phyloP scores from a whole-genome alignment of 495 filamentous ascomycete species.

The Aspergillus wentii region DNA sequence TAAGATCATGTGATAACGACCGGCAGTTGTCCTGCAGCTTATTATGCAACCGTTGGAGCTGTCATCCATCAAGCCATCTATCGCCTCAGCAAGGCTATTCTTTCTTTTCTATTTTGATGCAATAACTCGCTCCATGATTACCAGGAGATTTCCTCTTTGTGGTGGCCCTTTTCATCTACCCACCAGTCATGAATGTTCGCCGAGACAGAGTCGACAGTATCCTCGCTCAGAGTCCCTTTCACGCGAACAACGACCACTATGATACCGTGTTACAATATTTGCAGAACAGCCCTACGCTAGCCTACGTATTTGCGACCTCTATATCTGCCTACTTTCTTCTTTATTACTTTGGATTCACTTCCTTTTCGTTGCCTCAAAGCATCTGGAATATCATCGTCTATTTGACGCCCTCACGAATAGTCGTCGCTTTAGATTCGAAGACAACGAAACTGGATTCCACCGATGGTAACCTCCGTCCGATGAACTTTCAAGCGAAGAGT shows the following conservation, averaged over 20 bases:
- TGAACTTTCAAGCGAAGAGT: constrained; percentile 48
- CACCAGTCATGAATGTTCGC: constrained; percentile 39
- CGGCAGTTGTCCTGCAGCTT: too few relatives aligned
- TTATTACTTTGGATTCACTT: constrained; percentile 22
- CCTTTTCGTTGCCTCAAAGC: constrained; percentile 19
- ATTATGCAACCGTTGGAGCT: constrained; percentile 1
- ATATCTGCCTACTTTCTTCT: constrained; percentile 23
- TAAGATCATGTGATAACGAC: too few relatives aligned
- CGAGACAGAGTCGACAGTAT: constrained; percentile 29
- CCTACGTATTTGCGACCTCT: constrained; percentile 17
- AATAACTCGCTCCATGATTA: constrained; percentile 14
- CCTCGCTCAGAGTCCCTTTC: constrained; percentile 26
- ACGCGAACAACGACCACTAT: constrained; percentile 28
- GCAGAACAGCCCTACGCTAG: constrained; percentile 23
- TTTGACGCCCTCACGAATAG: constrained; percentile 53
- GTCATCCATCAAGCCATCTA: constrained; percentile 10
- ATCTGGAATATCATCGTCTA: constrained; percentile 62
- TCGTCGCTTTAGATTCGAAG: constrained; percentile 53
- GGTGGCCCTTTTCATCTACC: constrained; percentile 10
- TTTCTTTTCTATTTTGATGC: not conserved
- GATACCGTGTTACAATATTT: constrained; percentile 22
- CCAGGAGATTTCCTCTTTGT: constrained; percentile 16
- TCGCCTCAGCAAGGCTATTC: too few relatives aligned
- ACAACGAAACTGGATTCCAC: constrained; percentile 19
- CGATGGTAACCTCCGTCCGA: constrained; percentile 14